A percentile compares a stretch with the other conserved stretches of the same genome.
Conservation (phyloP, 176 grass and related monocot genomes). For the Pharus latifolius region DNA sequence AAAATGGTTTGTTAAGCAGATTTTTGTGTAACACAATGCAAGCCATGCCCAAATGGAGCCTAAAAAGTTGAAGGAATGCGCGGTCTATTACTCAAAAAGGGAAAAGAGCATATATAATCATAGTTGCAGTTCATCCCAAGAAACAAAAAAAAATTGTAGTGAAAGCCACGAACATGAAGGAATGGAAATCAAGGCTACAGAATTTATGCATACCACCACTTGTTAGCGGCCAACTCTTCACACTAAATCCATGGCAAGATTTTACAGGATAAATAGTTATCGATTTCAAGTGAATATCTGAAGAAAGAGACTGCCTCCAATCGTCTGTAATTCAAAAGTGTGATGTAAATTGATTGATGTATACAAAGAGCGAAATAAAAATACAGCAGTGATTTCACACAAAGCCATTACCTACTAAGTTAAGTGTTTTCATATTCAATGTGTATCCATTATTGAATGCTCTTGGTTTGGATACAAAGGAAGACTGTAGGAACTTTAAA, state of each 20-base stretch:
- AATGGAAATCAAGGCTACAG: neutral
- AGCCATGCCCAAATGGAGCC: too few relatives aligned
- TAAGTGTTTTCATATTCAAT: constrained; percentile 26
- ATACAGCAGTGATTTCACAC: neutral
- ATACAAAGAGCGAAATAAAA: neutral
- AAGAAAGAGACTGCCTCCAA: constrained; percentile 1
- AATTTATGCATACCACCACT: constrained; percentile 54
- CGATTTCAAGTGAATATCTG: constrained; percentile 48
- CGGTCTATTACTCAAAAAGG: too few relatives aligned
- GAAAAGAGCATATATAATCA: too few relatives aligned
- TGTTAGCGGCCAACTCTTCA: constrained; percentile 57
- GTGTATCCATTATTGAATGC: constrained; percentile 16
- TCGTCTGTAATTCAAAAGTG: constrained; percentile 36
- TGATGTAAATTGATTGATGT: neutral
- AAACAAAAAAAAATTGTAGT: neutral
- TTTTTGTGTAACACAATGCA: too few relatives aligned
- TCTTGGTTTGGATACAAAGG: constrained; percentile 49
- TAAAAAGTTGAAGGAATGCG: too few relatives aligned
- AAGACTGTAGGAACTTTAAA: constrained; percentile 53
- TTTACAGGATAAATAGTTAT: constrained; percentile 95
- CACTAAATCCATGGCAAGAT: constrained; percentile 79
- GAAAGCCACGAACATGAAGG: neutral
- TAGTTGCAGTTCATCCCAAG: too few relatives aligned
- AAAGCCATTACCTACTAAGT: constrained; percentile 44
- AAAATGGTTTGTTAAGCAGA: too few relatives aligned